Evolutionary conservation across 331 rosid species (phyloP).

Genomic region (Ulmus americana): DNA sequence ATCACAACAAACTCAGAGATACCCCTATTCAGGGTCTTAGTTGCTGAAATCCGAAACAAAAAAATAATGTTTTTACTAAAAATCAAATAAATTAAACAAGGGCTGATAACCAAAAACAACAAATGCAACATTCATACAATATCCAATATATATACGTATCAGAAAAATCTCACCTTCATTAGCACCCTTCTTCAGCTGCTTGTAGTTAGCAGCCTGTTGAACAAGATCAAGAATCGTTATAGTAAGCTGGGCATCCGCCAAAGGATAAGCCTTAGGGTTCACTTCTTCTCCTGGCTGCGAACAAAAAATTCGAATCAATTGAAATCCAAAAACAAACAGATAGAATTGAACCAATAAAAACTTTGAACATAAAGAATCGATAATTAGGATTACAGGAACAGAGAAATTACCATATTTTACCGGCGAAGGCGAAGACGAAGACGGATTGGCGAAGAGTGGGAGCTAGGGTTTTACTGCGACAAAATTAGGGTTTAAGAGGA

Average conservation of each 20-base stretch:
- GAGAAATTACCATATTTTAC: slow-evolving; percentile 31
- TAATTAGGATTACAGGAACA: not conserved
- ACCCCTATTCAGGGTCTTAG: slow-evolving; percentile 79
- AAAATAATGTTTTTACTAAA: not conserved
- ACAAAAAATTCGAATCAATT: not conserved
- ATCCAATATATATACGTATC: not conserved
- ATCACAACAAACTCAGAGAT: slow-evolving; percentile 77
- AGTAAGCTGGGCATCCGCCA: slow-evolving; percentile 74
- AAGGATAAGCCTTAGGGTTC: slow-evolving; percentile 81
- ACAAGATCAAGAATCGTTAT: slow-evolving; percentile 77
- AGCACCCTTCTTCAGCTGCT: slow-evolving; percentile 94
- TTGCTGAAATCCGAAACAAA: slow-evolving; percentile 42
- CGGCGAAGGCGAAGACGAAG: not conserved
- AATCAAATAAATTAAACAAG: not conserved
- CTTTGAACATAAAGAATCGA: not conserved
- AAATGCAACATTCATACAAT: not conserved
- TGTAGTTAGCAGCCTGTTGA: slow-evolving; percentile 85
- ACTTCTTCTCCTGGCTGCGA: slow-evolving; percentile 76
- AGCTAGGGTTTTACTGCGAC: slow-evolving; percentile 31
- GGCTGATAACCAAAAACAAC: not conserved
- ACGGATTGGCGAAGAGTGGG: not conserved
- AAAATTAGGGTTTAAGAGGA: slow-evolving; percentile 30
- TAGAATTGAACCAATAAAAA: not conserved
- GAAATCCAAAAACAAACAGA: not conserved
- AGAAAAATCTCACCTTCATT: slow-evolving; percentile 54